phyloP scores from a whole-genome alignment of 768 basidiomycete species.

The Mycena capillaripes region DNA sequence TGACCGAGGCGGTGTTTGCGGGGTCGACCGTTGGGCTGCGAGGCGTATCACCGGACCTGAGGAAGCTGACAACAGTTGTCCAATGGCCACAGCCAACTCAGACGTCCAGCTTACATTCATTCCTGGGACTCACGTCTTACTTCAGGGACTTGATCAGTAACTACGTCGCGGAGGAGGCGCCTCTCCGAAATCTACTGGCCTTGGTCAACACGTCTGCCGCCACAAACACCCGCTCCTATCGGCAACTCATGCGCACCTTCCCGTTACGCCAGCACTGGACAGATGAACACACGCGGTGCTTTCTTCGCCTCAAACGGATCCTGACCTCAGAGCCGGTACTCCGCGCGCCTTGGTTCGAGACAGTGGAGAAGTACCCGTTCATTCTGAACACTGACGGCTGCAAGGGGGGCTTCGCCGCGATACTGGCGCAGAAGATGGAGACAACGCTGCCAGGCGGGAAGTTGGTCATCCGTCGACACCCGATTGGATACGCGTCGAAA shows the following conservation, averaged over 20 bases:
- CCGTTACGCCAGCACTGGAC: conserved; percentile 32
- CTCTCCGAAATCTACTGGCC: conserved; percentile 46
- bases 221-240: conserved; percentile 43
- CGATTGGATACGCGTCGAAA: conserved; percentile 51
- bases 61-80: conserved; percentile 54
- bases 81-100: conserved; percentile 49
- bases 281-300: conserved; percentile 39
- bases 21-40: conserved; percentile 47
- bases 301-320: conserved; percentile 39
- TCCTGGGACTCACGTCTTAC: conserved; percentile 51
- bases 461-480: conserved; percentile 37
- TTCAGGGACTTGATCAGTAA: conserved; percentile 50
- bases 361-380: conserved; percentile 43
- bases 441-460: conserved; percentile 29
- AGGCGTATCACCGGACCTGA: conserved; percentile 51
- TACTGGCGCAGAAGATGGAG: conserved; percentile 41
- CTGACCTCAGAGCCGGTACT: conserved; percentile 41
- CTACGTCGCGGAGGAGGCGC: conserved; percentile 48
- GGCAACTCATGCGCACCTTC: conserved; percentile 38
- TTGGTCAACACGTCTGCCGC: conserved; percentile 34
- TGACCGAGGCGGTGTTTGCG: conserved; percentile 51
- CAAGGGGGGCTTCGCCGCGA: conserved; percentile 43
- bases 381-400: conserved; percentile 45
- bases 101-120: conserved; percentile 44
- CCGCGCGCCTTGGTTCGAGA: conserved; percentile 39